A percentile compares a stretch with the other conserved stretches of the same genome.
These are phyloP conservation scores for Friedmanniomyces simplex DNA, from an alignment of 495 filamentous ascomycete species.

Conservation along the genomic window DNA sequence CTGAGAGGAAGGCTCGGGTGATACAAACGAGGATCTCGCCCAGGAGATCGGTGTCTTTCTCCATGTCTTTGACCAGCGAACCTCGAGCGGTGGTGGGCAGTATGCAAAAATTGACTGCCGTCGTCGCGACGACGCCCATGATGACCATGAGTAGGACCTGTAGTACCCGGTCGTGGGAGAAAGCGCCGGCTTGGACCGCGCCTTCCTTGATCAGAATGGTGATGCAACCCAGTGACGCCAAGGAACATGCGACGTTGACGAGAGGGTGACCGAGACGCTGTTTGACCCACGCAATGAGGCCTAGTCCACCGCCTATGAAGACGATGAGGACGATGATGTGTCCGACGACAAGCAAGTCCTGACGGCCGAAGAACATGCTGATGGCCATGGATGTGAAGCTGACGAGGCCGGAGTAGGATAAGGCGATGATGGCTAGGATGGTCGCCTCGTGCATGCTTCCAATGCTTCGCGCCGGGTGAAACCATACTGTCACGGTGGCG, in stretches of 20 bases:
- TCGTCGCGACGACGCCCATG: conserved; percentile 69
- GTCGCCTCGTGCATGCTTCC: conserved; percentile 88
- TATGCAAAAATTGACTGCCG: conserved; percentile 64
- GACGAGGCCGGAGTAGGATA: conserved; percentile 71
- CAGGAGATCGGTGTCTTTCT: conserved; percentile 62
- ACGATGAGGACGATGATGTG: conserved; percentile 74
- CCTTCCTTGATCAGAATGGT: conserved; percentile 89
- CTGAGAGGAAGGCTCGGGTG: conserved; percentile 73
- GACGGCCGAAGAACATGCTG: conserved; percentile 60
- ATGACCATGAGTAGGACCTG: conserved; percentile 87
- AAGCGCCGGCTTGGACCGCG: conserved; percentile 65
- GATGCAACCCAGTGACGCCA: conserved; percentile 85
- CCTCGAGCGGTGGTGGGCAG: conserved; percentile 73
- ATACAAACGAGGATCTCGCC: conserved; percentile 74
- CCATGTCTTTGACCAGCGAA: conserved; percentile 64
- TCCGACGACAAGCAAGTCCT: conserved; percentile 56
- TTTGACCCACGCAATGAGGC: conserved; percentile 88
- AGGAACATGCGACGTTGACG: conserved; percentile 81
- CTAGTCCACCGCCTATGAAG: conserved; percentile 70
- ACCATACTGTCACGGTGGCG: conserved; percentile 86
- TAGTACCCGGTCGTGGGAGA: conserved; percentile 70
- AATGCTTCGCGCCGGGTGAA: conserved; percentile 83
- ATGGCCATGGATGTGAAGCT: conserved; percentile 81
- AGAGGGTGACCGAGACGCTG: conserved; percentile 75
- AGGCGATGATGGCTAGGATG: conserved; percentile 69